phyloP scores from a whole-genome alignment of 352 stramenopile genomes.

The Phytophthora fragariaefolia region DNA sequence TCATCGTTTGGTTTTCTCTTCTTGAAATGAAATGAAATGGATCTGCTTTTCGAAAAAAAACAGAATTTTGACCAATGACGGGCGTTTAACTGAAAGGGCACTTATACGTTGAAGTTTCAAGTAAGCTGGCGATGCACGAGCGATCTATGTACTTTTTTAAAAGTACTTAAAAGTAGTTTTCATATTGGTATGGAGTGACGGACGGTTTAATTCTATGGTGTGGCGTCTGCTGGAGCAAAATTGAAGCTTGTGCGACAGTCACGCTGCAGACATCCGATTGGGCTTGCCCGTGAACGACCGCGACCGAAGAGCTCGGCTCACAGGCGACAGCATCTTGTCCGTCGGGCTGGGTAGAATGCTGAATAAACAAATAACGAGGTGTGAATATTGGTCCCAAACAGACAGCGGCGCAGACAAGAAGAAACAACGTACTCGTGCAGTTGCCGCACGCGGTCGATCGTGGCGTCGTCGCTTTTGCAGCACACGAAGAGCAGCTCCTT shows the following conservation, averaged over 20 bases:
- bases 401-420: not conserved
- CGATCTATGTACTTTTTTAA: too few species aligned
- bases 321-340: conserved; percentile 71
- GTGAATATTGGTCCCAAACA: not conserved
- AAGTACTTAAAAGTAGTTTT: not conserved
- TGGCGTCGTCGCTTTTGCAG: conserved; percentile 37
- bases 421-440: conserved; percentile 38
- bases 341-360: conserved; percentile 71
- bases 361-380: conserved; percentile 10
- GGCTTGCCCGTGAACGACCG: conserved; percentile 16
- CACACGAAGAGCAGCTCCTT: conserved; percentile 44
- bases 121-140: too few species aligned
- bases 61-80: not conserved
- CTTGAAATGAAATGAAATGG: conserved; percentile 9
- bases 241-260: conserved; percentile 14
- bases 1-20: conserved; percentile 44
- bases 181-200: conserved; percentile 14
- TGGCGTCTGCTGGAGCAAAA: conserved; percentile 13
- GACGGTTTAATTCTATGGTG: conserved; percentile 1
- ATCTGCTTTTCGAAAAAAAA: conserved; percentile 19
- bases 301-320: conserved; percentile 52
- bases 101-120: conserved; percentile 10
- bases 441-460: conserved; percentile 34
- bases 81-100: conserved; percentile 23
- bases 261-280: conserved; percentile 26